These are phyloP conservation scores for Leccinum ochraceum DNA, from an alignment of 768 basidiomycete genomes.

Conservation along the genomic window DNA sequence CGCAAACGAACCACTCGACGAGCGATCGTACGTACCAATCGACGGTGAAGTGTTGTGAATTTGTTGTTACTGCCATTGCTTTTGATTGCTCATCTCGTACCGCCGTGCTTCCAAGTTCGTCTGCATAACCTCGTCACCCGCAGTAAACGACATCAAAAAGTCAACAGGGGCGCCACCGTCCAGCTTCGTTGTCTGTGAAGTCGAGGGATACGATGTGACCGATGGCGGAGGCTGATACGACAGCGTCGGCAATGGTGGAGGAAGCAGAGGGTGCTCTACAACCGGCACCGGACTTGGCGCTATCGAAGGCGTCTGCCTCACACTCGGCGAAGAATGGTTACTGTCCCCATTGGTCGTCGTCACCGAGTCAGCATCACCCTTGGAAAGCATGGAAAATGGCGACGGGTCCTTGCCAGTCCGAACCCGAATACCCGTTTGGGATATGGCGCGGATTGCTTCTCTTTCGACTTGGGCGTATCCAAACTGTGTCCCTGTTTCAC, in stretches of 20 bases:
- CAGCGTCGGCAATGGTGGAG: conserved; percentile 15
- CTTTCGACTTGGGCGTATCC: conserved; percentile 34
- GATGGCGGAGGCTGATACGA: conserved; percentile 9
- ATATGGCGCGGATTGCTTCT: conserved; percentile 38
- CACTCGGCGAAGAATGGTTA: conserved; percentile 2
- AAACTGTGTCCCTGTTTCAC: conserved; percentile 13
- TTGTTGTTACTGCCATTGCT: conserved; percentile 6
- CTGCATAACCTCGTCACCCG: conserved; percentile 21
- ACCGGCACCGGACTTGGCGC: conserved; percentile 11
- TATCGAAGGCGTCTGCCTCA: conserved; percentile 14
- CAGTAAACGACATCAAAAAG: conserved; percentile 25
- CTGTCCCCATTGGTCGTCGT: conserved; percentile 9
- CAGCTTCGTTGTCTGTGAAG: conserved; percentile 13
- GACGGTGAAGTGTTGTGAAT: conserved; percentile 8
- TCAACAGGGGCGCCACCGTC: conserved; percentile 21
- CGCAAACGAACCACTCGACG: conserved; percentile 20
- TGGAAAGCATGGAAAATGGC: conserved; percentile 19
- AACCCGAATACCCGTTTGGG: conserved; percentile 51
- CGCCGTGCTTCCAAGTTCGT: conserved; percentile 14
- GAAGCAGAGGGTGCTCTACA: conserved; percentile 6
- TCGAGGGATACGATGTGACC: conserved; percentile 12
- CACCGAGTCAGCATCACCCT: conserved; percentile 4
- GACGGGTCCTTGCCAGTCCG: conserved; percentile 39
- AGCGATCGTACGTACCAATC: conserved; percentile 22
- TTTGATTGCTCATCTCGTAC: conserved; percentile 18